A percentile compares a stretch with the other conserved stretches of the same genome.
Evolutionary conservation across 345 rosid species (phyloP).

Genomic region (Eucalyptus cladocalyx): DNA sequence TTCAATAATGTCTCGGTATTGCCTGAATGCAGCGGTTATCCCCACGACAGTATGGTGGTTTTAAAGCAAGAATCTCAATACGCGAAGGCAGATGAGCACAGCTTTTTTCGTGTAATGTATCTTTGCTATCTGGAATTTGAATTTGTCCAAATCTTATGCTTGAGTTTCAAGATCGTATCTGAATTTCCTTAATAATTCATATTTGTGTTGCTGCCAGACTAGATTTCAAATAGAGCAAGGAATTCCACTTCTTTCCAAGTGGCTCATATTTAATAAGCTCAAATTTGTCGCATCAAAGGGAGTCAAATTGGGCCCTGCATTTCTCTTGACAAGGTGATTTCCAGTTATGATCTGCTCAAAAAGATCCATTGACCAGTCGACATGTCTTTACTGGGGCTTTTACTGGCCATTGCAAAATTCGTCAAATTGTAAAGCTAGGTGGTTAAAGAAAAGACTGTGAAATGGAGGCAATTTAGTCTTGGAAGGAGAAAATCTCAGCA

Average conservation of each 20-base stretch:
- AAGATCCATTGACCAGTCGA: neutral
- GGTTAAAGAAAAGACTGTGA: neutral
- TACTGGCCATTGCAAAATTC: neutral
- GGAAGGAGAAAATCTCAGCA: neutral
- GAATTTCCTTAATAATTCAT: neutral
- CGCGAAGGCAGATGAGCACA: slow-evolving; percentile 58
- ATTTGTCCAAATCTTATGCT: neutral
- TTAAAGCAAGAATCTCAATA: slow-evolving; percentile 91
- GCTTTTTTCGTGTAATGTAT: slow-evolving; percentile 75
- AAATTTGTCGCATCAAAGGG: slow-evolving; percentile 84
- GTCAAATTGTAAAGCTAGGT: neutral
- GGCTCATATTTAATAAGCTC: slow-evolving; percentile 89
- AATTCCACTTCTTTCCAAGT: slow-evolving; percentile 77
- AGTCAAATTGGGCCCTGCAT: slow-evolving; percentile 75
- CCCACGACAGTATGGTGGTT: slow-evolving; percentile 83
- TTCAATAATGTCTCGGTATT: slow-evolving; percentile 1
- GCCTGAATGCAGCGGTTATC: slow-evolving; percentile 55
- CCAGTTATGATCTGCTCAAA: neutral
- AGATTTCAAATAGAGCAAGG: slow-evolving; percentile 93
- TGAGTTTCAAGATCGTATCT: neutral
- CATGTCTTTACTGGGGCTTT: neutral
- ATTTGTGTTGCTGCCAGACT: slow-evolving; percentile 40
- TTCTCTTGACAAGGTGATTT: slow-evolving; percentile 74
- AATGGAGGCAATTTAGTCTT: neutral
- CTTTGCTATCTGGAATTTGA: neutral